A percentile compares a stretch with the other conserved stretches of the same genome.
Conservation (phyloP, 2,329 filamentous ascomycete genomes). For the Beauveria australis region DNA sequence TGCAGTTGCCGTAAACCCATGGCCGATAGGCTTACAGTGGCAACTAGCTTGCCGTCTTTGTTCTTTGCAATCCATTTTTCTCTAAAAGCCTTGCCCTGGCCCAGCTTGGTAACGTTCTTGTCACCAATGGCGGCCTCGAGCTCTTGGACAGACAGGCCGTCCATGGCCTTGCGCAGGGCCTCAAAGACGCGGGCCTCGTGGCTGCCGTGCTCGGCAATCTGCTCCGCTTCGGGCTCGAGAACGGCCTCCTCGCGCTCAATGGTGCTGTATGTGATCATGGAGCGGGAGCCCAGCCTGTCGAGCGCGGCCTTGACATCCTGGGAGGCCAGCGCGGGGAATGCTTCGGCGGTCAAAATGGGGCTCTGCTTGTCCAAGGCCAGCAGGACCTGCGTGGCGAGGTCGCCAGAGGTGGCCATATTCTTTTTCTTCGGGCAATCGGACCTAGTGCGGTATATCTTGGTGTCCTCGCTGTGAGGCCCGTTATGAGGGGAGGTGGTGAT, state of each 20-base stretch:
- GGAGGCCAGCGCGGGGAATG: constrained; percentile 59
- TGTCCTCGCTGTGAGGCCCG: not conserved
- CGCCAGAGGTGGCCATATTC: constrained; percentile 39
- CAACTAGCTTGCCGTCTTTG: constrained; percentile 47
- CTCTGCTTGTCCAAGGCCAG: constrained; percentile 55
- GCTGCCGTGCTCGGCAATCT: constrained; percentile 66
- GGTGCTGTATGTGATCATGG: constrained; percentile 81
- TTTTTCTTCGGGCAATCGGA: not conserved
- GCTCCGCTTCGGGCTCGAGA: constrained; percentile 66
- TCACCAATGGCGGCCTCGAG: constrained; percentile 62
- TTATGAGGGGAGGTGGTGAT: constrained; percentile 1
- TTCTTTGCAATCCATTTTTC: constrained; percentile 62
- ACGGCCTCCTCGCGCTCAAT: constrained; percentile 70
- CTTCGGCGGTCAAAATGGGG: constrained; percentile 58
- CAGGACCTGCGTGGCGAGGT: constrained; percentile 58
- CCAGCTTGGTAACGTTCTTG: constrained; percentile 68
- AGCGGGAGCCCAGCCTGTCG: constrained; percentile 74
- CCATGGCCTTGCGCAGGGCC: constrained; percentile 60
- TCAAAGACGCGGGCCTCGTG: constrained; percentile 79
- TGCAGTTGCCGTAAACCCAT: not conserved
- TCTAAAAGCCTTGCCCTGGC: constrained; percentile 91
- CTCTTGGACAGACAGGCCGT: constrained; percentile 74
- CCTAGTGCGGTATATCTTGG: not conserved
- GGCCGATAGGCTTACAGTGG: constrained; percentile 33
- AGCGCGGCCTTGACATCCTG: constrained; percentile 75